A percentile compares a stretch with the other conserved stretches of the same genome.
phyloP scores from a whole-genome alignment of 2,329 filamentous ascomycete species.

The Aspergillus niger region DNA sequence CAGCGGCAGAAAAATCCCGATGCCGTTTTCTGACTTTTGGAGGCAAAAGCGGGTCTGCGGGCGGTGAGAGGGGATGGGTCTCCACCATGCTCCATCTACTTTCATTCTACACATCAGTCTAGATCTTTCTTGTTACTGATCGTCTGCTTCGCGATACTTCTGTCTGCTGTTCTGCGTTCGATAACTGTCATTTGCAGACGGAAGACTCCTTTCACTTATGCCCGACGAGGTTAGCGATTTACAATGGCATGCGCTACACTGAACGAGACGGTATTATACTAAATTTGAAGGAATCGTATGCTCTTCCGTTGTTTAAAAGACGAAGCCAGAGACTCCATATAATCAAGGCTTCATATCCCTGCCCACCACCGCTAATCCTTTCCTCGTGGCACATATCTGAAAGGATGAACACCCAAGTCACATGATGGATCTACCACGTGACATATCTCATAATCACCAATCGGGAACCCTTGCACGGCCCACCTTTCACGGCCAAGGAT shows the following conservation, averaged over 20 bases:
- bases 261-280: no score
- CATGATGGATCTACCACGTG: neutral
- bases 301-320: no score
- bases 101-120: neutral
- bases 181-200: neutral
- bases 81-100: neutral
- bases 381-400: neutral
- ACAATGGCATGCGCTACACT: no score
- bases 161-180: neutral
- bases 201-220: no score
- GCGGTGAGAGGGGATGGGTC: conserved; percentile 23
- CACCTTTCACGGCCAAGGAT: neutral
- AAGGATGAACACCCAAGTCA: neutral
- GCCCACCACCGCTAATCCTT: neutral
- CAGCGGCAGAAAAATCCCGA: conserved; percentile 38
- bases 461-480: neutral
- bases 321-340: no score
- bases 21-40: conserved; percentile 11
- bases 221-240: no score
- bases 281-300: no score
- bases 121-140: neutral
- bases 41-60: conserved; percentile 21
- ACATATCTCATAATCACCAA: neutral
- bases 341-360: no score
- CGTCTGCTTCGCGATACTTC: neutral